Evolutionary conservation across 345 rosid species (phyloP), one percentile per base, ranked within the genome.

Genomic region (Brassica rapa): DNA sequence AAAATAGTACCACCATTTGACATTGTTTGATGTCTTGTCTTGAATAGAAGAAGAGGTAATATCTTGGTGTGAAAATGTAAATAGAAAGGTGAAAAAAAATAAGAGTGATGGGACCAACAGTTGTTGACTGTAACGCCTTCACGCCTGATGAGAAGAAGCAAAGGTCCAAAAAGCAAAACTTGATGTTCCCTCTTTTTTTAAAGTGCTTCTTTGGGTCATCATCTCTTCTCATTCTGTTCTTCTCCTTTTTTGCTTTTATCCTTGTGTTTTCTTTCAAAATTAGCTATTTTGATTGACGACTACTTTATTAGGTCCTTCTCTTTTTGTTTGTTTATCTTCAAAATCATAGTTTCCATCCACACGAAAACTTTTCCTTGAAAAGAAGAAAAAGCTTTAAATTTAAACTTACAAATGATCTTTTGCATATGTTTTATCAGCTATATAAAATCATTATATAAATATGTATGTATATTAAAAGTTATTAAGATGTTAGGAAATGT

Each of bases 141-240:
- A 91, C 95, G 95, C 98, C 89, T 87, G 55, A 67, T 77, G 85
- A 80, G 87, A 85, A 86, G 84, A 80, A 80, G 77, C 55, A 79
- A 83, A 90, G 84, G 90, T 87, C 89, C 89, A 84, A 86, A 89
- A 88, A 86, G 67, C 76, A 72, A 83, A 83, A 77, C 75, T 77
- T 83, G 87, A 83, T 85, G 94, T 83, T 80, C 80, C 63, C 64
- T 84, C 56, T 49, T 49, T 49, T 77, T 72, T 77, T 25, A 3
- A 68, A 80, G 85, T 89, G 90, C 87, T 68, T 74, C 83, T 88
- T 85, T 86, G 92, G 88, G 75, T 49, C 56, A 49, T 49, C 81
- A 72, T 82, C 61, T 81, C 84, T 91, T 86, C 92, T 84, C 68
- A 67, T 73, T 78, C 82, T 87, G 89, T 82, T 49, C 56, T 49